Evolutionary conservation across 2,329 filamentous ascomycete genomes (phyloP).

Genomic region (Xylariaceae sp.): DNA sequence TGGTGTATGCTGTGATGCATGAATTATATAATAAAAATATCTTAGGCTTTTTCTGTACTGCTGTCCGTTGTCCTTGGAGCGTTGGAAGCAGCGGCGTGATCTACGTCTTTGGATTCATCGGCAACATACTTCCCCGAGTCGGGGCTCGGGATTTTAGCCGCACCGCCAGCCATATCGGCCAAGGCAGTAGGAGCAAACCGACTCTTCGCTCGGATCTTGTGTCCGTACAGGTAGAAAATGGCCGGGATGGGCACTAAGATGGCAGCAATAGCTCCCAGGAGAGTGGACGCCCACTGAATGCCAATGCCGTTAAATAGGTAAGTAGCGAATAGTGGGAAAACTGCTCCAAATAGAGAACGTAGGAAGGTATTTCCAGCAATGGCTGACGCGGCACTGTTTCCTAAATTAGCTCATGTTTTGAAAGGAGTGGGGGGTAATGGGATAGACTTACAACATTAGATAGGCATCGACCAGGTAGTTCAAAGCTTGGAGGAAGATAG

Average conservation of each 20-base stretch:
- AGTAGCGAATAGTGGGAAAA: slow-evolving; percentile 78
- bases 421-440: not conserved
- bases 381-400: slow-evolving; percentile 68
- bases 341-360: slow-evolving; percentile 77
- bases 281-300: slow-evolving; percentile 66
- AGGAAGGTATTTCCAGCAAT: slow-evolving; percentile 84
- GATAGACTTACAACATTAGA: slow-evolving; percentile 60
- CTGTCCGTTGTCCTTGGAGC: slow-evolving; percentile 40
- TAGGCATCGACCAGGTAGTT: slow-evolving; percentile 84
- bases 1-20: slow-evolving; percentile 15
- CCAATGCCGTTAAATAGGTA: slow-evolving; percentile 71
- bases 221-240: slow-evolving; percentile 66
- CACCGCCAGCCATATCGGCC: slow-evolving; percentile 24
- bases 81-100: slow-evolving; percentile 44
- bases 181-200: slow-evolving; percentile 58
- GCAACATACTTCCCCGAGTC: slow-evolving; percentile 35
- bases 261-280: slow-evolving; percentile 65
- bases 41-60: slow-evolving; percentile 33
- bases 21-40: not conserved
- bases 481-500: slow-evolving; percentile 79
- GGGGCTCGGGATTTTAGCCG: slow-evolving; percentile 13
- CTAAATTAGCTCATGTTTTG: slow-evolving; percentile 15
- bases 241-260: slow-evolving; percentile 67
- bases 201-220: slow-evolving; percentile 60
- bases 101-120: slow-evolving; percentile 41